These are phyloP conservation scores for Quercus variabilis DNA, from an alignment of 306 rosid genomes.

Conservation along the genomic window DNA sequence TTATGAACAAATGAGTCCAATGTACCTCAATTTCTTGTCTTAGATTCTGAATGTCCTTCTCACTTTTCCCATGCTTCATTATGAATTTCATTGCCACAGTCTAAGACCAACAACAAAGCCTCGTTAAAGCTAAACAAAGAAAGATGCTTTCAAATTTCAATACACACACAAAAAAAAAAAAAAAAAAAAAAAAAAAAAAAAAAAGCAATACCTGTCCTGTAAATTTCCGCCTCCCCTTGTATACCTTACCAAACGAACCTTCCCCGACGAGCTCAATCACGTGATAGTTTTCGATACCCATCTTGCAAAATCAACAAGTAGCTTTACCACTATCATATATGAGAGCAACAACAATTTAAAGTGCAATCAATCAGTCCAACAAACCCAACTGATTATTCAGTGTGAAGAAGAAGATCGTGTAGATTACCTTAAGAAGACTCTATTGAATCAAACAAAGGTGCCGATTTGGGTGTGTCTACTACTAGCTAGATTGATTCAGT, in stretches of 20 bases:
- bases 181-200: too few species aligned
- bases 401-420: too few species aligned
- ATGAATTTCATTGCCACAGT: slow-evolving; percentile 98
- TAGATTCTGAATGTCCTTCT: slow-evolving; percentile 82
- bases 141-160: too few species aligned
- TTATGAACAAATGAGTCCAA: not conserved
- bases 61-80: slow-evolving; percentile 95
- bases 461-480: too few species aligned
- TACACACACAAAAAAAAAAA: too few species aligned
- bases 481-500: too few species aligned
- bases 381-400: too few species aligned
- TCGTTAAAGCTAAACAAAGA: not conserved
- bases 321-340: too few species aligned
- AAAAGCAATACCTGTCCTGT: slow-evolving; percentile 65
- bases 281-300: slow-evolving; percentile 94
- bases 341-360: too few species aligned
- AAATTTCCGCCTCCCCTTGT: slow-evolving; percentile 84
- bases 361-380: too few species aligned
- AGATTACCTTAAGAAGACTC: too few species aligned
- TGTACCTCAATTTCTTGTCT: slow-evolving; percentile 94
- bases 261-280: slow-evolving; percentile 97
- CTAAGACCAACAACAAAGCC: slow-evolving; percentile 26
- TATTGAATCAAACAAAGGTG: too few species aligned
- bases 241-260: slow-evolving; percentile 98
- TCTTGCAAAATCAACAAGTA: slow-evolving; percentile 9